Percentiles rank a stretch among this genome's conserved stretches.
These are phyloP conservation scores for Pisolithus marmoratus DNA, from an alignment of 768 basidiomycete species.

Conservation along the genomic window DNA sequence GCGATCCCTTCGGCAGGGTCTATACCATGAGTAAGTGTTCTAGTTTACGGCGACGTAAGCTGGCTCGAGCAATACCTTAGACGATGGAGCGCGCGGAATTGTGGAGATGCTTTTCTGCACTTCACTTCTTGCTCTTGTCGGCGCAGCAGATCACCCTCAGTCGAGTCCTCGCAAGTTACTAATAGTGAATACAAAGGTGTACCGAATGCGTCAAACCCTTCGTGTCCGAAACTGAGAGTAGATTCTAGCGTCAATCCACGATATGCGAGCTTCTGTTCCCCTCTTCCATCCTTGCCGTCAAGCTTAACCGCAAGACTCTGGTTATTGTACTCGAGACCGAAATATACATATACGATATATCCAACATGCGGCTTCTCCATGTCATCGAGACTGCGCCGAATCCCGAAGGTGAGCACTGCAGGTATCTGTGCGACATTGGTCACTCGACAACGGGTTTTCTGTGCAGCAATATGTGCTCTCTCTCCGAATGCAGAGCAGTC, in stretches of 20 bases:
- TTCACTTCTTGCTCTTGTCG: constrained; percentile 93
- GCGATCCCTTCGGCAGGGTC: constrained; percentile 95
- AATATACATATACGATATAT: constrained; percentile 99
- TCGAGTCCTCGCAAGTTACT: constrained; percentile 91
- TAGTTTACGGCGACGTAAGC: background rate
- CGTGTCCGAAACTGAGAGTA: background rate
- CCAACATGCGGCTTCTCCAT: constrained; percentile 95
- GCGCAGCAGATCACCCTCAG: constrained; percentile 87
- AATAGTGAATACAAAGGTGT: constrained; percentile 97
- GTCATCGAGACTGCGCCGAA: constrained; percentile 97
- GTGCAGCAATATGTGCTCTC: constrained; percentile 86
- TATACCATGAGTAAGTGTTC: constrained; percentile 82
- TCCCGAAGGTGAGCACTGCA: constrained; percentile 65
- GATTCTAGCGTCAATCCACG: constrained; percentile 82
- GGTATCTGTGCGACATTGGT: background rate
- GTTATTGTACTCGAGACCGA: constrained; percentile 96
- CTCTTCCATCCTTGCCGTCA: constrained; percentile 93
- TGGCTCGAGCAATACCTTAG: constrained; percentile 33
- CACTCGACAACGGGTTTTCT: constrained; percentile 1
- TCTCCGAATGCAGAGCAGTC: constrained; percentile 91
- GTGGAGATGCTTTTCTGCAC: constrained; percentile 99
- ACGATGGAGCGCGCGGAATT: constrained; percentile 90
- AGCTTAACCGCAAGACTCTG: constrained; percentile 93
- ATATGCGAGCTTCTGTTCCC: constrained; percentile 99
- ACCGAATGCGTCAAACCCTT: constrained; percentile 12